Percentiles rank a stretch among this genome's conserved stretches.
Evolutionary conservation across 306 rosid genomes (phyloP).

Genomic region (Dryas octopetala): DNA sequence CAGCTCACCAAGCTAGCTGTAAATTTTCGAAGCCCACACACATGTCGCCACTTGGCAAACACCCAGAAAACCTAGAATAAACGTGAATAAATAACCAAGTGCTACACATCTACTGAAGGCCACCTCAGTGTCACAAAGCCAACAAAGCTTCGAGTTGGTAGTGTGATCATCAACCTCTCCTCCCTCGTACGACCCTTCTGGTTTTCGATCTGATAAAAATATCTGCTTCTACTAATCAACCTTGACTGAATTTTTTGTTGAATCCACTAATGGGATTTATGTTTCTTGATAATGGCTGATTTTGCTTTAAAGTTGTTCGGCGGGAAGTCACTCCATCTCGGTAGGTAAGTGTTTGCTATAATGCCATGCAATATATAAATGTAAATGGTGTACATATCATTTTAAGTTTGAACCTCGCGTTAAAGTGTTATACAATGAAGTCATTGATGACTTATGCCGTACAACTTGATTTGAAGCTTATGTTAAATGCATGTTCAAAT

Average conservation of each 20-base stretch:
- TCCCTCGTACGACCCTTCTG: background rate
- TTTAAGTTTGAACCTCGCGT: too few species aligned
- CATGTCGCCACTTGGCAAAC: constrained; percentile 27
- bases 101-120: background rate
- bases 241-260: background rate
- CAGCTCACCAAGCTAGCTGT: too few species aligned
- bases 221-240: too few species aligned
- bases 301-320: background rate
- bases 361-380: too few species aligned
- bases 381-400: too few species aligned
- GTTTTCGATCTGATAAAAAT: too few species aligned
- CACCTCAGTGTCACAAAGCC: too few species aligned
- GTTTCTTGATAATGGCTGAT: constrained; percentile 35
- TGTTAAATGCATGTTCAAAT: too few species aligned
- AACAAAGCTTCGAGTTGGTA: background rate
- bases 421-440: too few species aligned
- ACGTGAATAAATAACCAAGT: constrained; percentile 1
- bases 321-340: constrained; percentile 15
- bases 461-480: too few species aligned
- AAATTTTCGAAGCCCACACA: background rate
- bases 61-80: constrained; percentile 18
- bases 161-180: background rate
- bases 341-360: constrained; percentile 18
- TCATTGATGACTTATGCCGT: too few species aligned
- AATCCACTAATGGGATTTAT: constrained; percentile 24